Evolutionary conservation across 176 grass and related monocot species (phyloP), one percentile per base, ranked within the genome.

Genomic region (Oryza punctata): DNA sequence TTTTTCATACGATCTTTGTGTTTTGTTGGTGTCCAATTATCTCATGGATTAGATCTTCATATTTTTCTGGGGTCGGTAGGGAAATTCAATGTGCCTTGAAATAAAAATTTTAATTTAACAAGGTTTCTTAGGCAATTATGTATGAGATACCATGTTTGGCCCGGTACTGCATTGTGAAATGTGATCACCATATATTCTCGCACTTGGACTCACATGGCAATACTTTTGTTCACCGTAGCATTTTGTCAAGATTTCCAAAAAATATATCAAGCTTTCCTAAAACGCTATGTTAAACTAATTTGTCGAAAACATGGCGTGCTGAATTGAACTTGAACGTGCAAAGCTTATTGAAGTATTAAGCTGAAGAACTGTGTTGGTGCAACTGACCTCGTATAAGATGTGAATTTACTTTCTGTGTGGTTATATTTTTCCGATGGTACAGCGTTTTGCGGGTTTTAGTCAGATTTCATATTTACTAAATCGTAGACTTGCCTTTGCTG

Each of bases 1-100:
- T 97, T 67, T 61, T 29, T 16, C 57, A 73, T 41, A 63, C 63
- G 47, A 35, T 70, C 13, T 66, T 69, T 86, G 29, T 72, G 73
- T 43, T 63, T 41, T 7, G 54, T 63, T 43, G 10, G 25, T 21
- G 2, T 49, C 52, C 23, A 67, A 54, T 41, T 8, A 46, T 49
- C 43, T 75, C 49, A 81, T 67, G 43, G 13, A 26, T 50, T 71
- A 13, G 19, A 73, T 50, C 33, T 63, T 71, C 38, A 47, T 43
- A 63, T 60, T 28, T 61, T 72, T 18, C 18, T n/a, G 23, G 1
- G 68, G 27, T 24, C n/a, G 4, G 13, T 64, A 57, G 18, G 81
- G 81, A 5, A 75, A 76, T 67, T 54, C 23, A 21, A 38, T 84
- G 29, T 26, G 18, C 14, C 24, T n/a, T 29, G 11, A 45, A 46